Conservation (phyloP, 352 stramenopile species). For the Pythium brachiatum region DNA sequence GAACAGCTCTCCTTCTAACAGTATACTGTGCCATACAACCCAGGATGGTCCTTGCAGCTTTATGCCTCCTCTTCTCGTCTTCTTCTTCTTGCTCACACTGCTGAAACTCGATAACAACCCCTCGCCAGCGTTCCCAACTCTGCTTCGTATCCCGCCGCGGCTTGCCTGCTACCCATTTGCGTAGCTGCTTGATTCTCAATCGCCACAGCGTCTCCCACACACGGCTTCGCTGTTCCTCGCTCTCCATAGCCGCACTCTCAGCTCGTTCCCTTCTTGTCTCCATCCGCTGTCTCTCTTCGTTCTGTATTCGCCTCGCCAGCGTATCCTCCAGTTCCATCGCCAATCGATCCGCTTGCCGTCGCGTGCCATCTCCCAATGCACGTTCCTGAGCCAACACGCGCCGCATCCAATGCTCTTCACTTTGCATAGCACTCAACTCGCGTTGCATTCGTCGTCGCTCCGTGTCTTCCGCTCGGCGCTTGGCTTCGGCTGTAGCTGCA, state of each 20-base stretch:
- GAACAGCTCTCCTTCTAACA: background rate
- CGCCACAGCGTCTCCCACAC: constrained; percentile 12
- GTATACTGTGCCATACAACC: background rate
- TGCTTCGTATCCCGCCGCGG: background rate
- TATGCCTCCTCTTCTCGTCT: background rate
- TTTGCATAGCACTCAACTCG: constrained; percentile 43
- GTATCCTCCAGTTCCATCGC: constrained; percentile 41
- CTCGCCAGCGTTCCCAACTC: background rate
- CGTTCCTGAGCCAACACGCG: constrained; percentile 28
- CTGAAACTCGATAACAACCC: background rate
- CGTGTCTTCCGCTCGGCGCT: constrained; percentile 21
- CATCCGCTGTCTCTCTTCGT: background rate
- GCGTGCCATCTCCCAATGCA: constrained; percentile 20
- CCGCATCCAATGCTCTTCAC: constrained; percentile 38
- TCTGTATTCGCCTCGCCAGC: constrained; percentile 5
- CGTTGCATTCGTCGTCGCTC: constrained; percentile 29
- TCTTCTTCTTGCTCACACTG: background rate
- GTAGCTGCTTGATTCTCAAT: constrained; percentile 15
- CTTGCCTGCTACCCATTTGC: background rate
- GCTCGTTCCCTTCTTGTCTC: background rate
- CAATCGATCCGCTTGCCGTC: constrained; percentile 21
- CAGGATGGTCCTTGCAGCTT: background rate
- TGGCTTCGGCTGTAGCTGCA: constrained; percentile 8
- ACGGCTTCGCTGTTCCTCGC: constrained; percentile 12
- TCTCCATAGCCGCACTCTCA: constrained; percentile 2